Percentiles rank a stretch among this genome's conserved stretches.
Evolutionary conservation across 75 land plant species (phyloP).

Genomic region (Isoetes taiwanensis): DNA sequence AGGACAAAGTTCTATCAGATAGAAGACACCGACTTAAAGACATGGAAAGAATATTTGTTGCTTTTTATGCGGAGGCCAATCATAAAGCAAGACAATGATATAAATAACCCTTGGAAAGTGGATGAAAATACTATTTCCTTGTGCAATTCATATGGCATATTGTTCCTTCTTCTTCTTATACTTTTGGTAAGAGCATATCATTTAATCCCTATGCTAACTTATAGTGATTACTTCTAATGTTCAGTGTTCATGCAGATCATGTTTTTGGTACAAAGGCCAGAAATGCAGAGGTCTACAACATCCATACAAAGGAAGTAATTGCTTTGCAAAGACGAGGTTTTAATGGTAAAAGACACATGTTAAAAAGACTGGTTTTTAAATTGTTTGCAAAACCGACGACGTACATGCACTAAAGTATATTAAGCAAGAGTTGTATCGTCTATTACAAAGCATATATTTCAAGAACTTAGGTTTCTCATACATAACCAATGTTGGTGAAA

Average conservation of each 20-base stretch:
- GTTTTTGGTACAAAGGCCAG: conserved; percentile 51
- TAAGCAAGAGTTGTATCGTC: too few relatives aligned
- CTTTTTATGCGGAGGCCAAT: conserved; percentile 68
- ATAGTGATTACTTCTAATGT: too few relatives aligned
- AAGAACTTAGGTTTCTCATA: too few relatives aligned
- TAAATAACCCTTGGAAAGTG: conserved; percentile 48
- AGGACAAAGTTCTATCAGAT: too few relatives aligned
- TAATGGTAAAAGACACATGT: too few relatives aligned
- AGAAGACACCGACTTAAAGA: not conserved
- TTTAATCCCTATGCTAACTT: too few relatives aligned
- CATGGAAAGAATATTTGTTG: conserved; percentile 96
- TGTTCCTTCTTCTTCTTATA: conserved; percentile 41
- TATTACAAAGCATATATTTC: too few relatives aligned
- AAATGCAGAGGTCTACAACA: conserved; percentile 54
- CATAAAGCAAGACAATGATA: not conserved
- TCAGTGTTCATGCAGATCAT: conserved; percentile 84
- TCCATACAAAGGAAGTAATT: conserved; percentile 59
- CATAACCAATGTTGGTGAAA: too few relatives aligned
- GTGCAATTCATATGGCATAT: conserved; percentile 44
- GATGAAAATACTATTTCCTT: conserved; percentile 66
- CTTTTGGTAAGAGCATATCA: conserved; percentile 80
- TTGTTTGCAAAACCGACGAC: too few relatives aligned
- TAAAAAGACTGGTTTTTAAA: too few relatives aligned
- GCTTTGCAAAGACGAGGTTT: conserved; percentile 72
- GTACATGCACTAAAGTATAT: too few relatives aligned